Evolutionary conservation across 768 basidiomycete species (phyloP).

Genomic region (Collybiopsis confluens): DNA sequence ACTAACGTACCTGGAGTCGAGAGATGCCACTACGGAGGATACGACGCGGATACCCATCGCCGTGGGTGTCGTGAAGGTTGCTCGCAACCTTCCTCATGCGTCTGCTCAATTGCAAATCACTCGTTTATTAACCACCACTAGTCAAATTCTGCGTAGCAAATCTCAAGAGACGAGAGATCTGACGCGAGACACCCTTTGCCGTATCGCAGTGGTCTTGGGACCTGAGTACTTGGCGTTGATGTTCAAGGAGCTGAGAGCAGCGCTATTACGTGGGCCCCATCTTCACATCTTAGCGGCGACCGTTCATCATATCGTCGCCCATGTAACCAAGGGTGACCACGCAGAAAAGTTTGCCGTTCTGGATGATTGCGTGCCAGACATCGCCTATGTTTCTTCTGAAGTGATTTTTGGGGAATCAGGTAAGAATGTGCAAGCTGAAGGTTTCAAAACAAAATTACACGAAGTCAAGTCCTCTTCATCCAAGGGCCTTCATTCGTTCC

Average conservation of each 20-base stretch:
- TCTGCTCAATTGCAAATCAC: constrained; percentile 65
- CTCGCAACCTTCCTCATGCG: constrained; percentile 68
- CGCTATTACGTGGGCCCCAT: constrained; percentile 88
- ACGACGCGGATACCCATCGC: constrained; percentile 84
- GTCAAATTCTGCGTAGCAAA: constrained; percentile 88
- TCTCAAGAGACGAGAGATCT: constrained; percentile 92
- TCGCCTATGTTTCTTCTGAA: constrained; percentile 78
- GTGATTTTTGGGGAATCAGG: constrained; percentile 94
- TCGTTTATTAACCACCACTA: constrained; percentile 76
- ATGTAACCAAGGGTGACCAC: constrained; percentile 65
- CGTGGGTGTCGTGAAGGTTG: constrained; percentile 81
- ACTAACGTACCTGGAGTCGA: constrained; percentile 75
- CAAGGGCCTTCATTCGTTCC: constrained; percentile 84
- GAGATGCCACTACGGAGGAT: constrained; percentile 76
- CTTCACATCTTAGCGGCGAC: constrained; percentile 88
- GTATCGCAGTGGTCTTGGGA: constrained; percentile 71
- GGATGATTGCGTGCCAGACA: constrained; percentile 73
- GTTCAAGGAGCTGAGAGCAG: constrained; percentile 77
- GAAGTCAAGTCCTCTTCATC: constrained; percentile 83
- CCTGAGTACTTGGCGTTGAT: constrained; percentile 68
- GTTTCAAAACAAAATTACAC: constrained; percentile 91
- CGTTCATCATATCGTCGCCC: constrained; percentile 75
- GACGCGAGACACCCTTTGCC: constrained; percentile 75
- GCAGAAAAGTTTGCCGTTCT: constrained; percentile 53
- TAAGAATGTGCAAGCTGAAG: constrained; percentile 82